Evolutionary conservation across 2,329 filamentous ascomycete species (phyloP).

Genomic region (Fusarium denticulatum): DNA sequence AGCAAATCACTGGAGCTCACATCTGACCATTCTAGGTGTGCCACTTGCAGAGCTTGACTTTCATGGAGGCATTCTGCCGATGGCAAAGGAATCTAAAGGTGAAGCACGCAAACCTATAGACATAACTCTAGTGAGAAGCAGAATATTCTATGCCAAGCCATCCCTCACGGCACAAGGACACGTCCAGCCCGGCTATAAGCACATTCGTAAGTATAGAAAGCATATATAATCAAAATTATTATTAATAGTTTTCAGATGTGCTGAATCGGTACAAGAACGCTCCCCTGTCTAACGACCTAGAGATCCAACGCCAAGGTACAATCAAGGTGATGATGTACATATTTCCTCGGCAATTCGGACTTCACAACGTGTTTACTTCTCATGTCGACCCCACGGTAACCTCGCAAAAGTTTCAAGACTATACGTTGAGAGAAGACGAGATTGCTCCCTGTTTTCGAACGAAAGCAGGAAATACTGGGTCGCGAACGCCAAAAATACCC

Average conservation of each 20-base stretch:
- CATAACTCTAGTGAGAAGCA: constrained; percentile 80
- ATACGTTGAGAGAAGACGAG: constrained; percentile 85
- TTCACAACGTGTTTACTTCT: constrained; percentile 93
- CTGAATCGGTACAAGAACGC: constrained; percentile 72
- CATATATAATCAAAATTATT: background rate
- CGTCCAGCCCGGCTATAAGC: constrained; percentile 78
- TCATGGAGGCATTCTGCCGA: constrained; percentile 28
- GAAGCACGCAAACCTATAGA: constrained; percentile 56
- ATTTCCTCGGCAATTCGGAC: constrained; percentile 87
- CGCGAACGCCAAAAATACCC: constrained; percentile 56
- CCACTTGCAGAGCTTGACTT: constrained; percentile 60
- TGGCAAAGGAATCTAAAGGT: background rate
- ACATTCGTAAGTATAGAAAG: constrained; percentile 72
- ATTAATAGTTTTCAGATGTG: constrained; percentile 68
- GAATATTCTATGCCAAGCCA: constrained; percentile 86
- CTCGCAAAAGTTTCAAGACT: constrained; percentile 81
- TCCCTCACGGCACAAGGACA: constrained; percentile 73
- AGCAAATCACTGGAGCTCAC: background rate
- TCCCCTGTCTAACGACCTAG: background rate
- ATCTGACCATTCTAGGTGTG: constrained; percentile 50
- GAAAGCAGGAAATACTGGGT: constrained; percentile 17
- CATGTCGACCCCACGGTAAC: constrained; percentile 72
- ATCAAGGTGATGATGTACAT: constrained; percentile 88
- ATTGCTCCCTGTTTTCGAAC: constrained; percentile 58
- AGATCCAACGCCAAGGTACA: constrained; percentile 58